A percentile compares a stretch with the other conserved stretches of the same genome.
These are phyloP conservation scores for Saururus chinensis DNA, from an alignment of 164 flowering plant species.

Conservation along the genomic window DNA sequence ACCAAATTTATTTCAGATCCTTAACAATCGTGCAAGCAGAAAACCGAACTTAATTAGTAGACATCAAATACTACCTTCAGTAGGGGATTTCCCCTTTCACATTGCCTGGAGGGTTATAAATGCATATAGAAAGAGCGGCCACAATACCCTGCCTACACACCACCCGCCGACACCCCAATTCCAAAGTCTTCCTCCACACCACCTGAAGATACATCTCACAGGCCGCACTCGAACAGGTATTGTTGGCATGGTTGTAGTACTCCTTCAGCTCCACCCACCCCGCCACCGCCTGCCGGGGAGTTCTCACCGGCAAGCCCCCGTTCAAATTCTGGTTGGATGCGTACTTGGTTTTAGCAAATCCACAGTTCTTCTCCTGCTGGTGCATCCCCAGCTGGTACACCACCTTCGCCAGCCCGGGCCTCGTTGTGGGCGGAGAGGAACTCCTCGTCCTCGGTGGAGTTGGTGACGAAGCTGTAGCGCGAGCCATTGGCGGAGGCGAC, in stretches of 20 bases:
- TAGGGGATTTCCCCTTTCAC: slow-evolving; percentile 26
- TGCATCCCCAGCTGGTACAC: slow-evolving; percentile 29
- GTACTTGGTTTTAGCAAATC: slow-evolving; percentile 34
- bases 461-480: too few species aligned
- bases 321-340: too few species aligned
- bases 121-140: slow-evolving; percentile 36
- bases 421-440: slow-evolving; percentile 53
- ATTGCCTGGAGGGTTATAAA: slow-evolving; percentile 61
- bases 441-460: slow-evolving; percentile 22
- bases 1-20: too few species aligned
- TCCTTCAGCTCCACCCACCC: slow-evolving; percentile 48
- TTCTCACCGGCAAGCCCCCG: slow-evolving; percentile 13
- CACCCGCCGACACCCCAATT: slow-evolving; percentile 56
- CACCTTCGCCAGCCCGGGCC: slow-evolving; percentile 40
- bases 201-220: slow-evolving; percentile 63
- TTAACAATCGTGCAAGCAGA: too few species aligned
- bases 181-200: slow-evolving; percentile 43
- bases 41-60: too few species aligned
- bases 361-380: slow-evolving; percentile 46
- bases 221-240: slow-evolving; percentile 27
- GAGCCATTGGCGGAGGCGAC: too few species aligned
- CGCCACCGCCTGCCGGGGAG: slow-evolving; percentile 38
- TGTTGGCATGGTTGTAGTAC: slow-evolving; percentile 33
- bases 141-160: slow-evolving; percentile 18
- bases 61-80: too few species aligned